Conservation (phyloP, 148 eudicot genomes). For the Arctostaphylos glauca region DNA sequence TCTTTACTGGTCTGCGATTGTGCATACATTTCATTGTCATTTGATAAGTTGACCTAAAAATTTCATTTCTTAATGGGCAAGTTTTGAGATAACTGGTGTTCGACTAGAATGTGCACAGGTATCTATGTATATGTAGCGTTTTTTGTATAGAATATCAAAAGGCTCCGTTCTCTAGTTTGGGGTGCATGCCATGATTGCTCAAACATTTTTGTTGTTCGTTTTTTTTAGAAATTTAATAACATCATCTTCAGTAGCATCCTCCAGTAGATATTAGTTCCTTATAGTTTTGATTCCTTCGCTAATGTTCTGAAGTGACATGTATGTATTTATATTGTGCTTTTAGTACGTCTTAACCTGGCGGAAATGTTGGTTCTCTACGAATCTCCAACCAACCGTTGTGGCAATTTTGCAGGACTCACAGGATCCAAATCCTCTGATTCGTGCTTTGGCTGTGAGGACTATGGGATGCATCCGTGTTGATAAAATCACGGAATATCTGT, state of each 20-base stretch:
- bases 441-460: constrained; percentile 97
- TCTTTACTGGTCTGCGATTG: not conserved
- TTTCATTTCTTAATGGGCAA: not conserved
- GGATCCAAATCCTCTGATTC: constrained; percentile 94
- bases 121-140: not conserved
- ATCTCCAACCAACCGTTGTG: not conserved
- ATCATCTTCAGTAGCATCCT: constrained; percentile 4
- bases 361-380: not conserved
- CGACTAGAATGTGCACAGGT: not conserved
- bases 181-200: not conserved
- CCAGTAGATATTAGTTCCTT: not conserved
- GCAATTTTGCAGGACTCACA: constrained; percentile 79
- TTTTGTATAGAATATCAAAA: not conserved
- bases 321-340: not conserved
- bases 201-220: not conserved
- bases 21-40: not conserved
- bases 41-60: not conserved
- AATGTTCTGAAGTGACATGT: not conserved
- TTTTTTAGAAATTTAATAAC: not conserved
- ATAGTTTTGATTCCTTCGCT: not conserved
- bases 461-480: constrained; percentile 99
- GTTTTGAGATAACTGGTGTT: not conserved
- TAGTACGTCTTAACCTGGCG: not conserved
- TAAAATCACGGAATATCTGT: constrained; percentile 93
- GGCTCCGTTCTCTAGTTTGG: not conserved